Conservation (phyloP, 2,329 filamentous ascomycete genomes). For the Mollisia scopiformis region DNA sequence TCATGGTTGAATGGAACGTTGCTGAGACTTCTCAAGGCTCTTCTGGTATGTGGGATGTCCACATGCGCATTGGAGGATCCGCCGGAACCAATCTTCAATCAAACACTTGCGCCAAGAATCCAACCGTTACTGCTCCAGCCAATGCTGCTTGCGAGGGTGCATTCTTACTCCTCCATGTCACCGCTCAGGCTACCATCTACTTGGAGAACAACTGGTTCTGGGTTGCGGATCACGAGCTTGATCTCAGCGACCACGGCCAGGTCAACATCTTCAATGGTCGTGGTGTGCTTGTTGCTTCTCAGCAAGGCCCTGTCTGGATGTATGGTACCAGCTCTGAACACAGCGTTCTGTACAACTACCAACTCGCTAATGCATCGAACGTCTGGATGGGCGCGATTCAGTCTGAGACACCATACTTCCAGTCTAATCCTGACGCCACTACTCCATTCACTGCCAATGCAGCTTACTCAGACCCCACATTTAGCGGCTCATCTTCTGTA, state of each 20-base stretch:
- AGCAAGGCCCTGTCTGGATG: slow-evolving; percentile 76
- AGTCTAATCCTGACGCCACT: slow-evolving; percentile 76
- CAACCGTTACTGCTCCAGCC: slow-evolving; percentile 60
- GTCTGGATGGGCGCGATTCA: slow-evolving; percentile 85
- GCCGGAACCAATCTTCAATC: slow-evolving; percentile 80
- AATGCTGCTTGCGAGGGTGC: slow-evolving; percentile 73
- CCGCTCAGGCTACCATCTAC: slow-evolving; percentile 67
- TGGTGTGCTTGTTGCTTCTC: slow-evolving; percentile 69
- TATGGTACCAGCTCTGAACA: slow-evolving; percentile 76
- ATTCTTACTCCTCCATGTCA: slow-evolving; percentile 71
- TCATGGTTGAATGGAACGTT: slow-evolving; percentile 92
- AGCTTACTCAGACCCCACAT: slow-evolving; percentile 69
- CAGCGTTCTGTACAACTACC: slow-evolving; percentile 79
- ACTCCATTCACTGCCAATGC: slow-evolving; percentile 64
- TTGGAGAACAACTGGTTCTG: slow-evolving; percentile 91
- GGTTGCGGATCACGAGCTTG: slow-evolving; percentile 89
- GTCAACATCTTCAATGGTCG: slow-evolving; percentile 89
- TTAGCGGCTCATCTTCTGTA: slow-evolving; percentile 46
- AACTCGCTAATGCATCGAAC: slow-evolving; percentile 75
- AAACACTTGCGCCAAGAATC: slow-evolving; percentile 78
- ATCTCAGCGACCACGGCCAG: slow-evolving; percentile 72
- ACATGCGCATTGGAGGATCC: slow-evolving; percentile 88
- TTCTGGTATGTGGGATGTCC: slow-evolving; percentile 91
- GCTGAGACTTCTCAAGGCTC: slow-evolving; percentile 67
- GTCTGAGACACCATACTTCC: slow-evolving; percentile 88